Conservation (phyloP, 2,329 filamentous ascomycete genomes). For the Kalmusia sp. region DNA sequence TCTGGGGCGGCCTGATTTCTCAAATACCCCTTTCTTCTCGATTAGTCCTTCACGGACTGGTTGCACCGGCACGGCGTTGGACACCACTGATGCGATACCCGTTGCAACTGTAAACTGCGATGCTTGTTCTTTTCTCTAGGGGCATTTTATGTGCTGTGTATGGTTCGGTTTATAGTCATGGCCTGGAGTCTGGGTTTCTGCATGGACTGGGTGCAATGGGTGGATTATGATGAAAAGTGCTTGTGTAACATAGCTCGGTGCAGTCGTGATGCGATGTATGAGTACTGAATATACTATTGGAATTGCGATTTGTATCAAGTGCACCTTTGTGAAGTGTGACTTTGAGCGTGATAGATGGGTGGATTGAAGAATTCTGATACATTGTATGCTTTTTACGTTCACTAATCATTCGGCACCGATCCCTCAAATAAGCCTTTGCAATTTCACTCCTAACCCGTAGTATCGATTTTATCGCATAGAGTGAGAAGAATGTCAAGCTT, state of each 20-base stretch:
- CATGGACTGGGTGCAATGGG: constrained; percentile 15
- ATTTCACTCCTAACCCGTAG: too few relatives aligned
- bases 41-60: constrained; percentile 14
- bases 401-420: too few relatives aligned
- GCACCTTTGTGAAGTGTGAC: neutral
- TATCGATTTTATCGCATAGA: too few relatives aligned
- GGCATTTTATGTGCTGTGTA: neutral
- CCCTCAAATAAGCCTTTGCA: too few relatives aligned
- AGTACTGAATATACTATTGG: constrained; percentile 10
- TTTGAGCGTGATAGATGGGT: neutral
- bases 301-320: neutral
- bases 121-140: constrained; percentile 4
- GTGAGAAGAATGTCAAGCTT: too few relatives aligned
- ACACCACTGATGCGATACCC: constrained; percentile 23
- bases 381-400: too few relatives aligned
- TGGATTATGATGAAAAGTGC: constrained; percentile 5
- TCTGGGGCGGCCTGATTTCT: constrained; percentile 13
- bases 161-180: constrained; percentile 6
- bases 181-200: constrained; percentile 19
- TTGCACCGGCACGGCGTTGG: constrained; percentile 19
- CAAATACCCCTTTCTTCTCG: constrained; percentile 22
- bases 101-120: constrained; percentile 14
- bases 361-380: too few relatives aligned
- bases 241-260: constrained; percentile 12
- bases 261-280: constrained; percentile 16